Evolutionary conservation across 192 early-diverging fungal genomes (phyloP).

Genomic region (Globomyces pollinis-pini): DNA sequence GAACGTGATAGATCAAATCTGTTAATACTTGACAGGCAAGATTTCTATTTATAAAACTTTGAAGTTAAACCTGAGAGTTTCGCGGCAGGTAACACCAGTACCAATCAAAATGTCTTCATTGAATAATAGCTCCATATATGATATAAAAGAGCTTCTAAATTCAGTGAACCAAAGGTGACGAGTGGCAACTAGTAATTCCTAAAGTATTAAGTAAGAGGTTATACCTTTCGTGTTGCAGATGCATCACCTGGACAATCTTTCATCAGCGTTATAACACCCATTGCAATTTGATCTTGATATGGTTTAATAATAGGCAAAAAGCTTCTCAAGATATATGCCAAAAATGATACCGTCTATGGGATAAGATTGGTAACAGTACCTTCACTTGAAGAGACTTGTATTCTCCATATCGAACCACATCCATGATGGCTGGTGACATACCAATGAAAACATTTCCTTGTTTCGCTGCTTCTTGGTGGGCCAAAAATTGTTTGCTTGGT

Average conservation of each 20-base stretch:
- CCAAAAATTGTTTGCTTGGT: constrained; percentile 30
- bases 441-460: constrained; percentile 67
- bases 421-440: constrained; percentile 64
- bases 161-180: constrained; percentile 91
- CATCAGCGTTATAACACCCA: constrained; percentile 79
- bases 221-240: constrained; percentile 84
- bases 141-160: constrained; percentile 80
- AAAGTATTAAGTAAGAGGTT: constrained; percentile 39
- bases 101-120: constrained; percentile 93
- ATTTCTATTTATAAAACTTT: too few relatives aligned
- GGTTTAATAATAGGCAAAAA: constrained; percentile 63
- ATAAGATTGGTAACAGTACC: too few relatives aligned
- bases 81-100: constrained; percentile 83
- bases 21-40: constrained; percentile 91
- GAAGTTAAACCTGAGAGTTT: constrained; percentile 85
- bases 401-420: constrained; percentile 69
- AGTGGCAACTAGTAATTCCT: constrained; percentile 91
- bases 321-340: constrained; percentile 88
- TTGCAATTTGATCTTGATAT: constrained; percentile 75
- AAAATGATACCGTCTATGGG: constrained; percentile 95
- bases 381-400: constrained; percentile 96
- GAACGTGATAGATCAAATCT: constrained; percentile 93
- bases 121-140: constrained; percentile 84
- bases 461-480: constrained; percentile 40
- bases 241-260: constrained; percentile 91